phyloP scores from a whole-genome alignment of 176 grass and related monocot genomes.

The Puya raimondii region DNA sequence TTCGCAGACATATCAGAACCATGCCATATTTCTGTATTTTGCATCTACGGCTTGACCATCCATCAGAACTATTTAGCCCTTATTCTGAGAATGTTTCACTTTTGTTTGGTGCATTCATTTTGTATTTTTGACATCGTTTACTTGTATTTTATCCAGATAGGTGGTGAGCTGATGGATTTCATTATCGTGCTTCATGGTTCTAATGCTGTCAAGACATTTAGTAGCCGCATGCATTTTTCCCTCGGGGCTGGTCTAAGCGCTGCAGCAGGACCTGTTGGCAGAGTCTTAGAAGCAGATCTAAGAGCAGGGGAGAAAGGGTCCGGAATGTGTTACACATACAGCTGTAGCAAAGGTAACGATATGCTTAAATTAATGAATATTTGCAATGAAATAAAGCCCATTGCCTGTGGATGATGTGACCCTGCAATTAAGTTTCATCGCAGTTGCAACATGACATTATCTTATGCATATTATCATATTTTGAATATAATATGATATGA shows the following conservation, averaged over 20 bases:
- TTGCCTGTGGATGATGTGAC: not conserved
- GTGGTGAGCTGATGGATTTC: constrained; percentile 77
- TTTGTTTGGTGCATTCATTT: not conserved
- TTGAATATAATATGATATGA: constrained; percentile 4
- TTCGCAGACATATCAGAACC: not conserved
- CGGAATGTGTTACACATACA: constrained; percentile 85
- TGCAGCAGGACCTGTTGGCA: constrained; percentile 76
- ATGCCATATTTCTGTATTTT: not conserved
- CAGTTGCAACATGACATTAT: not conserved
- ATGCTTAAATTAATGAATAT: not conserved
- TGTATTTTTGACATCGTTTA: not conserved
- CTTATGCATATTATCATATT: not conserved
- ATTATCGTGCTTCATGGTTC: constrained; percentile 65
- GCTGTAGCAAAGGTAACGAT: constrained; percentile 80
- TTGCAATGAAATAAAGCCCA: not conserved
- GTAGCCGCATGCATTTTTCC: constrained; percentile 73
- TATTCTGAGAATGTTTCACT: not conserved
- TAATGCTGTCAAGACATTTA: constrained; percentile 68
- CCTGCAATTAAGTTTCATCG: not conserved
- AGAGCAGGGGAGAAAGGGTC: constrained; percentile 67
- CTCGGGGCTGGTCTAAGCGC: constrained; percentile 72
- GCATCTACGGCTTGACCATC: not conserved
- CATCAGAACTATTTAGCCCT: not conserved
- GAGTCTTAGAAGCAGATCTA: constrained; percentile 84
- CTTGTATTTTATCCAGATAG: constrained; percentile 31